Percentiles rank a stretch among this genome's conserved stretches.
Conservation (phyloP, 1,284 basidiomycete genomes). For the Neolentinus lepideus region DNA sequence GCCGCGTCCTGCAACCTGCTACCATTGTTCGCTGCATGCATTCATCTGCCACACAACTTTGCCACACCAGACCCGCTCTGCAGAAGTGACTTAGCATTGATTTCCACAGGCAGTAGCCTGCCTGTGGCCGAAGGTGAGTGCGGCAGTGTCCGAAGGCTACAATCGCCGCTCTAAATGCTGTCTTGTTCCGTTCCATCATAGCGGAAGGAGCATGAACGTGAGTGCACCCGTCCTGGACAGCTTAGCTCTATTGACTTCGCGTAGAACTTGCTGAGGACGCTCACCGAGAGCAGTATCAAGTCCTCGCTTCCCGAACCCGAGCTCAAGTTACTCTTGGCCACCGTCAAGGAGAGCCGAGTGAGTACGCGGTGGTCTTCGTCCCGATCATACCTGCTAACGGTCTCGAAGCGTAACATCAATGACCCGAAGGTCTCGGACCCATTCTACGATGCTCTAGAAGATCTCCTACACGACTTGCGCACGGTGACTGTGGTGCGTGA, state of each 20-base stretch:
- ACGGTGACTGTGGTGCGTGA: constrained; percentile 65
- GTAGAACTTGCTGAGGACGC: constrained; percentile 74
- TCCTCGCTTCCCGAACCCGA: constrained; percentile 44
- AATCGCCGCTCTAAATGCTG: background rate
- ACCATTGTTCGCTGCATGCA: background rate
- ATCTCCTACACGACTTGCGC: constrained; percentile 77
- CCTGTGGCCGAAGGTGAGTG: background rate
- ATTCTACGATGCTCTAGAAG: constrained; percentile 89
- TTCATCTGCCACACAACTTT: background rate
- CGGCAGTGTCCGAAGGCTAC: background rate
- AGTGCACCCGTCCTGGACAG: constrained; percentile 17
- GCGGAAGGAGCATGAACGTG: constrained; percentile 30
- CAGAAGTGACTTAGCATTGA: too few species aligned
- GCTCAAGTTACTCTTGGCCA: constrained; percentile 62
- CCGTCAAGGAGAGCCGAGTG: constrained; percentile 68
- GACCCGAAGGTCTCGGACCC: constrained; percentile 77
- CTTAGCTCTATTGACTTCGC: constrained; percentile 20
- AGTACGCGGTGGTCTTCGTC: constrained; percentile 30
- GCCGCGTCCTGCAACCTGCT: background rate
- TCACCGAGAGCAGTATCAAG: constrained; percentile 61
- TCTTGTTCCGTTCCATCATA: constrained; percentile 3
- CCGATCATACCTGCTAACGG: constrained; percentile 9
- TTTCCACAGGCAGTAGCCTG: background rate
- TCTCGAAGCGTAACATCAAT: constrained; percentile 5
- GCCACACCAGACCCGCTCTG: background rate